Percentiles rank a stretch among this genome's conserved stretches.
Conservation (phyloP, 352 stramenopile genomes). For the Globisporangium lucens region DNA sequence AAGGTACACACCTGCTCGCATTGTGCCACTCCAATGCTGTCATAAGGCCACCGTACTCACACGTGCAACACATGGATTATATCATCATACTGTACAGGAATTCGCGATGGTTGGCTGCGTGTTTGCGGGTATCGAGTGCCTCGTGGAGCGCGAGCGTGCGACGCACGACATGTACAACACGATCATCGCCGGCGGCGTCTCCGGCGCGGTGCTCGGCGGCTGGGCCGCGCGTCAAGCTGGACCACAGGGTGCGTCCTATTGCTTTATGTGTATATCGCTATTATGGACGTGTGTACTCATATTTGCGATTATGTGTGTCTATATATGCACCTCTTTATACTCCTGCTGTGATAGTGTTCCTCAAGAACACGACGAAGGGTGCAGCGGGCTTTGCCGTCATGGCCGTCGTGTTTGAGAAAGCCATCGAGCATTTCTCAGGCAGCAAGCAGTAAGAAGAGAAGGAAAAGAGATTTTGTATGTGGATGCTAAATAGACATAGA, state of each 20-base stretch:
- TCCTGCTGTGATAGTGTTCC: conserved; percentile 39
- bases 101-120: conserved; percentile 80
- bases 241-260: conserved; percentile 41
- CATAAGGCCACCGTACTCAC: background rate
- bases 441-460: conserved; percentile 15
- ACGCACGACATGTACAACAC: conserved; percentile 77
- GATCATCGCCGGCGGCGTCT: conserved; percentile 64
- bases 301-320: background rate
- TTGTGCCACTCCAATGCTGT: background rate
- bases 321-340: background rate
- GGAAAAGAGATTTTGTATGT: background rate
- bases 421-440: conserved; percentile 57
- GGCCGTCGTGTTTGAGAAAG: conserved; percentile 85
- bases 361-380: conserved; percentile 71
- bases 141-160: conserved; percentile 81
- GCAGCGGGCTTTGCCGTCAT: conserved; percentile 77
- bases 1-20: conserved; percentile 34
- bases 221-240: conserved; percentile 71
- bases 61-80: background rate
- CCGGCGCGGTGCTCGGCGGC: conserved; percentile 57
- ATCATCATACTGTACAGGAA: conserved; percentile 36
- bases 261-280: background rate
- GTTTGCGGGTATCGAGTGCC: conserved; percentile 78
- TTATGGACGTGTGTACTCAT: background rate
- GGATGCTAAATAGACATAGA: background rate